Evolutionary conservation across 352 stramenopile genomes (phyloP).

Genomic region (Globisporangium ultimum): DNA sequence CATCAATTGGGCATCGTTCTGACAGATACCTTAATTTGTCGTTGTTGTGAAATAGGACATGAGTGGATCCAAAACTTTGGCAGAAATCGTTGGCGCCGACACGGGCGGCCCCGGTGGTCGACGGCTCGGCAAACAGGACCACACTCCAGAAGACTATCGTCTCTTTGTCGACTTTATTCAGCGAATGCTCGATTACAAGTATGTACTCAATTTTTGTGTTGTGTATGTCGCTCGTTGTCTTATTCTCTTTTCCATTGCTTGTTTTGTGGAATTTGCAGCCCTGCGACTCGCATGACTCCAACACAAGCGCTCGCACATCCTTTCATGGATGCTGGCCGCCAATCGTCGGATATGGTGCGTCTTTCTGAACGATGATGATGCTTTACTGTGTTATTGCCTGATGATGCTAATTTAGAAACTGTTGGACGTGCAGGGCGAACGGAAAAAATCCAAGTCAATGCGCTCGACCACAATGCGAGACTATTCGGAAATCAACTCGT

Average conservation of each 20-base stretch:
- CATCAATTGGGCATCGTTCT: not conserved
- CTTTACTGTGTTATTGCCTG: constrained; percentile 2
- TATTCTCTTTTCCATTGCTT: not conserved
- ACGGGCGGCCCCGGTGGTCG: constrained; percentile 35
- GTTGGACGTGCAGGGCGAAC: no score
- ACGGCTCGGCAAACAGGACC: constrained; percentile 50
- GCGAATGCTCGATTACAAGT: constrained; percentile 95
- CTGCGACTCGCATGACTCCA: constrained; percentile 88
- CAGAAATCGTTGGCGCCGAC: constrained; percentile 54
- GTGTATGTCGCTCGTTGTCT: not conserved
- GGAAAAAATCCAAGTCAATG: constrained; percentile 48
- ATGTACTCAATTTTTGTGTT: constrained; percentile 18
- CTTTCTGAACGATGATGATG: not conserved
- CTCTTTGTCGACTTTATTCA: constrained; percentile 93
- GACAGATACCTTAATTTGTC: constrained; percentile 8
- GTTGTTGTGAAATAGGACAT: constrained; percentile 19
- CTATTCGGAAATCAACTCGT: constrained; percentile 6
- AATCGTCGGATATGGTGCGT: constrained; percentile 36
- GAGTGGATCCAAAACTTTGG: constrained; percentile 38
- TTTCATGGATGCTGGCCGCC: constrained; percentile 74
- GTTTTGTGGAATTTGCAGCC: constrained; percentile 27
- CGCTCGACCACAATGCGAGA: constrained; percentile 38
- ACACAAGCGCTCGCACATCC: constrained; percentile 92
- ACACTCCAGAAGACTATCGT: constrained; percentile 86
- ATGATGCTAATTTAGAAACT: constrained; percentile 23